A percentile compares a stretch with the other conserved stretches of the same genome.
phyloP scores from a whole-genome alignment of 1,139 yeast genomes.

The Wickerhamomyces sp. region DNA sequence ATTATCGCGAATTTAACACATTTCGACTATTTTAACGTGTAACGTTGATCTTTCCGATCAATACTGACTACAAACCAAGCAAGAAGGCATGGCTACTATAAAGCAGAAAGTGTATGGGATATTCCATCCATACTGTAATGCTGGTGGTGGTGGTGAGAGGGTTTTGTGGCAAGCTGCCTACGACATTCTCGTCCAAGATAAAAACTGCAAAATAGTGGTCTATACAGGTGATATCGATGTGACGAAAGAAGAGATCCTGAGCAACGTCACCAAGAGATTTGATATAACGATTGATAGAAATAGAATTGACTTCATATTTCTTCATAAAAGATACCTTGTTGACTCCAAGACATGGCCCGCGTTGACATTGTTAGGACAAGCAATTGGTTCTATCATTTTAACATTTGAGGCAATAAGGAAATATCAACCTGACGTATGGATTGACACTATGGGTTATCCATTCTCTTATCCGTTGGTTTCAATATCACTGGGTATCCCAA shows the following conservation, averaged over 20 bases:
- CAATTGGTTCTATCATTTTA: slow-evolving; percentile 68
- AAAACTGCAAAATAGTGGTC: slow-evolving; percentile 57
- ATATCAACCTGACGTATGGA: slow-evolving; percentile 78
- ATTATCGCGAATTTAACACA: background rate
- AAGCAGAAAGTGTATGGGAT: slow-evolving; percentile 51
- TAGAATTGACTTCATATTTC: slow-evolving; percentile 68
- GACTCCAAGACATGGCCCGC: slow-evolving; percentile 73
- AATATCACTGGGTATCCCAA: slow-evolving; percentile 58
- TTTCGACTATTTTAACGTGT: too few relatives aligned
- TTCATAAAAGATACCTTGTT: slow-evolving; percentile 58
- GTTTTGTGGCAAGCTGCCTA: slow-evolving; percentile 93
- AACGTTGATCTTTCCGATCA: too few relatives aligned
- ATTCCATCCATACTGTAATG: slow-evolving; percentile 93
- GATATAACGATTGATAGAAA: slow-evolving; percentile 48
- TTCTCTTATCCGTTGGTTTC: slow-evolving; percentile 68
- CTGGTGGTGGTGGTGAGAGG: slow-evolving; percentile 98
- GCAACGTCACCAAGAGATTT: slow-evolving; percentile 58
- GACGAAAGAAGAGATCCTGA: slow-evolving; percentile 46
- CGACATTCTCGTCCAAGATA: slow-evolving; percentile 52
- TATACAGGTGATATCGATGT: slow-evolving; percentile 67
- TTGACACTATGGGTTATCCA: slow-evolving; percentile 94
- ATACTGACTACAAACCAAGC: background rate
- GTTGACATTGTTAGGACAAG: slow-evolving; percentile 83
- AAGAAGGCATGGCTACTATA: background rate
- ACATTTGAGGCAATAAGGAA: slow-evolving; percentile 66